Base-by-base conservation (phyloP, 805 yeast genomes). In the Komagataella ulmi region DNA sequence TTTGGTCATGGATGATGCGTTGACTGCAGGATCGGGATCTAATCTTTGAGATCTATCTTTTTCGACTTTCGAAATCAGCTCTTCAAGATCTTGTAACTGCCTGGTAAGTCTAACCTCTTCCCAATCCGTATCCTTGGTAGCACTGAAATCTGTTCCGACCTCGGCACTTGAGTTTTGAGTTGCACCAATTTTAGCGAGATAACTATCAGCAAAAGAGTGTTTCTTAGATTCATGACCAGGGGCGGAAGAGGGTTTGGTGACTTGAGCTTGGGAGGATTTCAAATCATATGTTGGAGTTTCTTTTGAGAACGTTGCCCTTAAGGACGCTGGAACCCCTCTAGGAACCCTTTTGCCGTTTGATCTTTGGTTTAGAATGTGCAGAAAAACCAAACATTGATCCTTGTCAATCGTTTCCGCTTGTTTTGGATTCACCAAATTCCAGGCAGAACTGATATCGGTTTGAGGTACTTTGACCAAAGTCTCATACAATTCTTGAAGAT, bases 361-460 rank as follows among this genome's bases (percentile, higher is more conserved):
- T 57, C 97, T 77, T 66, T 91, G 96, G 66, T 90, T 89, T 59
- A 93, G 74, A 57, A 90, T 88, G 67, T 93, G 99, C 55, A 93
- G 73, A 59, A 86, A 89, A 44, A 88, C 96, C 54, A 89, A 68
- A 21, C 89, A 81, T 65, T 95, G 98, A 67, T 93, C 98, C 60
- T 85, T 89, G 65, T 90, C 97, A 55, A 93, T 89, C 7, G 95
- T 84, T 60, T 83, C 88, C 50, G 81, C 80, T 52, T 85, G 81
- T 61, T 86, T 85, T 8, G 99, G 98, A 61, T 93, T 93, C 51
- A 93, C 95, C 53, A 93, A 71, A 65, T 88, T 88, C 98, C 99
- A 93, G 2, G 97, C 96, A 49, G 86, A 83, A 24, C 89, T 79
- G 6, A 89, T 75, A 65, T 90, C 99, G 3, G 90, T 76, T 51